Percentiles rank a stretch among this genome's conserved stretches.
Conservation (phyloP, 2,329 filamentous ascomycete species). For the Trichoderma oligosporum region DNA sequence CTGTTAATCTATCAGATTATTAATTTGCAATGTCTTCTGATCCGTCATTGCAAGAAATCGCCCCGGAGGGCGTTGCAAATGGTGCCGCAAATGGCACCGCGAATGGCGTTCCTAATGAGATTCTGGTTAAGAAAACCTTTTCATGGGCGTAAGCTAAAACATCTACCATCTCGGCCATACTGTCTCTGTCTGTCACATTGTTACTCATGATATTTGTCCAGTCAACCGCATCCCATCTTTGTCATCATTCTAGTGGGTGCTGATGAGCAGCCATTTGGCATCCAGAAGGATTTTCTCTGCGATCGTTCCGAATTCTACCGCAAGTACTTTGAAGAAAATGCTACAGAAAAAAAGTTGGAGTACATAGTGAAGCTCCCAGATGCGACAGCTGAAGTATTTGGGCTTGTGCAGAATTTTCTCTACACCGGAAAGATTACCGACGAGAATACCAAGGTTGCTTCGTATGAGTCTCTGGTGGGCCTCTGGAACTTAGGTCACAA, state of each 20-base stretch:
- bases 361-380: constrained; percentile 49
- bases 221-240: constrained; percentile 53
- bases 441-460: constrained; percentile 41
- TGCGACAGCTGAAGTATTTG: constrained; percentile 48
- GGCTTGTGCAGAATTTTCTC: constrained; percentile 52
- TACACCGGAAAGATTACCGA: constrained; percentile 49
- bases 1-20: not conserved
- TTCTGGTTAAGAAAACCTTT: constrained; percentile 23
- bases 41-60: not conserved
- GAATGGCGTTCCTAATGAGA: not conserved
- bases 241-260: constrained; percentile 53
- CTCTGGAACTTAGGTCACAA: constrained; percentile 55
- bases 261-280: constrained; percentile 51
- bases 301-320: constrained; percentile 48
- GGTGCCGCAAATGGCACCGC: not conserved
- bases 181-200: not conserved
- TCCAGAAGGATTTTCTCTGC: constrained; percentile 57
- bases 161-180: no score
- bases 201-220: not conserved
- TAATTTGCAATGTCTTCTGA: not conserved
- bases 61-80: not conserved
- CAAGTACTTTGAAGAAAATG: constrained; percentile 40
- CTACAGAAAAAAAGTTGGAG: constrained; percentile 43
- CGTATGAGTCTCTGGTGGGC: constrained; percentile 52
- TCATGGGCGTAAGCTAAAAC: constrained; percentile 38